Evolutionary conservation across 163 green algal species (phyloP).

Genomic region (Trebouxiophyceae sp.): DNA sequence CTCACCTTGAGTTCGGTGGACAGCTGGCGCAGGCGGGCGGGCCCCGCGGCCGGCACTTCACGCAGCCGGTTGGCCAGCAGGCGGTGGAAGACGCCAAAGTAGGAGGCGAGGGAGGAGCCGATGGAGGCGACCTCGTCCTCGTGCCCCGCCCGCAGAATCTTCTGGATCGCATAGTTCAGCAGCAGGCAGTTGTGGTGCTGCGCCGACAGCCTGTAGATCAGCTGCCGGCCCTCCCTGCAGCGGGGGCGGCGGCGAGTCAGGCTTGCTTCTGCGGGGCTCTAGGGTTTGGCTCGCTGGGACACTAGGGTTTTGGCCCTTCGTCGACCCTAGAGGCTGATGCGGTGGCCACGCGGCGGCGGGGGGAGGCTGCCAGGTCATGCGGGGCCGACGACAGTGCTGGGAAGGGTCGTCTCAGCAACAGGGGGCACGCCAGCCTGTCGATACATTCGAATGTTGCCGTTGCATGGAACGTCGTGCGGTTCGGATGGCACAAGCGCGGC

Average conservation of each 20-base stretch:
- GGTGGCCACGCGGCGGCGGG: too few species aligned
- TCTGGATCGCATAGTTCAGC: conserved; percentile 81
- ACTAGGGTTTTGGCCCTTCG: too few species aligned
- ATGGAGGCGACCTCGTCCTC: conserved; percentile 58
- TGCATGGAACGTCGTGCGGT: too few species aligned
- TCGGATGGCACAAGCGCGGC: too few species aligned
- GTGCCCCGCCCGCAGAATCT: conserved; percentile 55
- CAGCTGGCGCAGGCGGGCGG: not conserved
- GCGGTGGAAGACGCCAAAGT: conserved; percentile 77
- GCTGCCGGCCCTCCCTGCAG: conserved; percentile 36
- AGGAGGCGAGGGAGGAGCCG: conserved; percentile 54
- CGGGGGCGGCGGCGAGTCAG: not conserved
- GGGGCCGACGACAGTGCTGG: too few species aligned
- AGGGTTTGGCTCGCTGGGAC: too few species aligned
- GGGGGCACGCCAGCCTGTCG: too few species aligned
- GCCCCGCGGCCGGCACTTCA: conserved; percentile 11
- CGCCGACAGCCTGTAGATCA: conserved; percentile 71
- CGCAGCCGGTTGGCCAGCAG: conserved; percentile 50
- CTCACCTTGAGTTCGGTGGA: conserved; percentile 31
- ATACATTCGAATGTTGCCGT: too few species aligned
- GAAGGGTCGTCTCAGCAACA: too few species aligned
- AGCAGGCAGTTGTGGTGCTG: conserved; percentile 67
- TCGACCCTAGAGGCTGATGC: too few species aligned
- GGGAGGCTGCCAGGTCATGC: too few species aligned
- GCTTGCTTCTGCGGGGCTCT: too few species aligned